Evolutionary conservation across 768 basidiomycete species (phyloP).

Genomic region (Suillus weaverae): DNA sequence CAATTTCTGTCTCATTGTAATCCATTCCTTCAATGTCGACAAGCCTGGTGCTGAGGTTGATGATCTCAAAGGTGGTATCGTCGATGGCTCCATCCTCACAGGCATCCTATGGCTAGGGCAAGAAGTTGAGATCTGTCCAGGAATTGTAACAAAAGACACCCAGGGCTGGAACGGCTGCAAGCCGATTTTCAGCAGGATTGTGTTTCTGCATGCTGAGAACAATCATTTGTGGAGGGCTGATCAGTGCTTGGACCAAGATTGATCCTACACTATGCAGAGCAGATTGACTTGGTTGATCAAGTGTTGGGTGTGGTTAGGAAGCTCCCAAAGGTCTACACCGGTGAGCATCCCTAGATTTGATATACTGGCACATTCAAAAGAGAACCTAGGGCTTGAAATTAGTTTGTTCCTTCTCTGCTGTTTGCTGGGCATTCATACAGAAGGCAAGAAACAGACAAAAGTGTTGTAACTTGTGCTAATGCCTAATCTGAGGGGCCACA

Average conservation of each 20-base stretch:
- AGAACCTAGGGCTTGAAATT: conserved; percentile 75
- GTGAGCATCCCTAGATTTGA: conserved; percentile 36
- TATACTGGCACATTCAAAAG: background rate
- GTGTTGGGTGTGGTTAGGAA: conserved; percentile 94
- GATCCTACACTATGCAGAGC: conserved; percentile 97
- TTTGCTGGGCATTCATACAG: conserved; percentile 95
- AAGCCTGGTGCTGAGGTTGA: conserved; percentile 97
- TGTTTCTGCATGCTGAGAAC: conserved; percentile 92
- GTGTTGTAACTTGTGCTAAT: too few species aligned
- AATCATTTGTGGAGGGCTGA: conserved; percentile 93
- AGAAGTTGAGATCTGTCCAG: conserved; percentile 96
- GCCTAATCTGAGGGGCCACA: too few species aligned
- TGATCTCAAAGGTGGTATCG: conserved; percentile 97
- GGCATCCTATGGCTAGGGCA: conserved; percentile 88
- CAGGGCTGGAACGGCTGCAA: conserved; percentile 90
- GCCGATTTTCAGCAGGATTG: conserved; percentile 90
- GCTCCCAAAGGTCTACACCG: conserved; percentile 90
- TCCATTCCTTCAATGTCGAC: conserved; percentile 99
- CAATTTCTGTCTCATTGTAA: conserved; percentile 92
- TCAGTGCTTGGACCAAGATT: conserved; percentile 97
- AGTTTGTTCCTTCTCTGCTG: conserved; percentile 93
- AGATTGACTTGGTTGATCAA: conserved; percentile 94
- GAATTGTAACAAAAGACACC: conserved; percentile 93
- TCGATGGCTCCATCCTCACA: conserved; percentile 94
- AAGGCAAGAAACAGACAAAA: conserved; percentile 99